phyloP scores from a whole-genome alignment of 2,329 filamentous ascomycete species.

The Fusarium avenaceum region DNA sequence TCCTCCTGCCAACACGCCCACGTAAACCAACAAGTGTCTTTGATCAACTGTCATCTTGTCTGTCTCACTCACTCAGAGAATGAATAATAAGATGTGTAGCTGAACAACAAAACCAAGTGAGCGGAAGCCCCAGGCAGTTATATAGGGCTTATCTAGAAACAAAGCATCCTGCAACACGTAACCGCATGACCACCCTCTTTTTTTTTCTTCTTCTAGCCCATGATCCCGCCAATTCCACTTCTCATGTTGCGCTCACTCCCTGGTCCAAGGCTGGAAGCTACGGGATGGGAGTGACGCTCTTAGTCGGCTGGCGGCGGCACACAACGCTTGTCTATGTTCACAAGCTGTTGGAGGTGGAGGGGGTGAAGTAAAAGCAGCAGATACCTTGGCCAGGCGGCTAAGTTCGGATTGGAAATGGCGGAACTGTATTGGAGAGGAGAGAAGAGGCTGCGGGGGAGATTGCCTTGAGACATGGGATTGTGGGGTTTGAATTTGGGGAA shows the following conservation, averaged over 20 bases:
- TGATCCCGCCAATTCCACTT: slow-evolving; percentile 24
- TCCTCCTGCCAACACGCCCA: slow-evolving; percentile 55
- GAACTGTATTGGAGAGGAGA: slow-evolving; percentile 44
- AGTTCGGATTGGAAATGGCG: slow-evolving; percentile 52
- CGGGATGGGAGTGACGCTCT: slow-evolving; percentile 31
- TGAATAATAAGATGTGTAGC: slow-evolving; percentile 1
- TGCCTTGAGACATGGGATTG: slow-evolving; percentile 3
- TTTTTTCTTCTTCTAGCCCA: slow-evolving; percentile 1
- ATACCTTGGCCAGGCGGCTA: slow-evolving; percentile 43
- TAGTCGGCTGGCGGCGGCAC: slow-evolving; percentile 50
- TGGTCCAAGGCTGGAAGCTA: slow-evolving; percentile 4
- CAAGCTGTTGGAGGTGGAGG: slow-evolving; percentile 27
- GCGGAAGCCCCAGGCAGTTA: slow-evolving; percentile 25
- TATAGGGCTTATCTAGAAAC: slow-evolving; percentile 18
- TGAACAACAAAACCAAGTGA: slow-evolving; percentile 5
- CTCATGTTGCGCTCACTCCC: slow-evolving; percentile 30
- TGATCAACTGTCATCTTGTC: slow-evolving; percentile 49
- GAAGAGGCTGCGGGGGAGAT: slow-evolving; percentile 32
- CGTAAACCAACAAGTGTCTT: slow-evolving; percentile 58
- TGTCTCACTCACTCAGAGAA: slow-evolving; percentile 18
- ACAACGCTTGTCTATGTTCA: slow-evolving; percentile 43
- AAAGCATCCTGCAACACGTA: slow-evolving; percentile 10
- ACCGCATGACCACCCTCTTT: slow-evolving; percentile 38
- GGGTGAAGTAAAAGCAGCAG: not conserved
- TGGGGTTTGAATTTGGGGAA: slow-evolving; percentile 36